phyloP scores from a whole-genome alignment of 768 basidiomycete genomes.

The Auricularia auricula-judae region DNA sequence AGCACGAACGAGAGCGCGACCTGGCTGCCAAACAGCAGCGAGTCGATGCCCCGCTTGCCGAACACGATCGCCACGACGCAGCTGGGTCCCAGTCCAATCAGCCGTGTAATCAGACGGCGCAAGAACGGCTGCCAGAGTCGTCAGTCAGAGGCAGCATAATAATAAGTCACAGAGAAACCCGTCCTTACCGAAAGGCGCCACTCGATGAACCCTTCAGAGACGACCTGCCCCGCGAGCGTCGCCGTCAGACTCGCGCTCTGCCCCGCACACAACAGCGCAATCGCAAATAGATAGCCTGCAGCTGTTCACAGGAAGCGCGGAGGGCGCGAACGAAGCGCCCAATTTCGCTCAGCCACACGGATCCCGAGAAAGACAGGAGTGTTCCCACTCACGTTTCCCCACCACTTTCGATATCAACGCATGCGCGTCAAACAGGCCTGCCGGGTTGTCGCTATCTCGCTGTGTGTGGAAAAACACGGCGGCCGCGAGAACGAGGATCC shows the following conservation, averaged over 20 bases:
- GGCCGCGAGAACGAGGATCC: conserved; percentile 72
- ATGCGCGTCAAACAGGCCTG: conserved; percentile 79
- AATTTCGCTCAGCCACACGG: background rate
- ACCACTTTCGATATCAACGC: conserved; percentile 55
- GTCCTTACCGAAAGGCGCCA: conserved; percentile 65
- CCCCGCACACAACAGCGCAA: conserved; percentile 75
- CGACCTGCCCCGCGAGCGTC: conserved; percentile 82
- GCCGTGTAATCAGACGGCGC: conserved; percentile 73
- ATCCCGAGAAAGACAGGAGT: background rate
- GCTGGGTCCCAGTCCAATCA: conserved; percentile 74
- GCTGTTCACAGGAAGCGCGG: conserved; percentile 27
- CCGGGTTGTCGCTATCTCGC: conserved; percentile 34
- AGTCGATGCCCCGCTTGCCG: conserved; percentile 59
- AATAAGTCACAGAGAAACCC: conserved; percentile 9
- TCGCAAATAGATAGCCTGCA: conserved; percentile 77
- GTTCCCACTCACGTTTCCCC: conserved; percentile 43
- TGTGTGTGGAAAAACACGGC: conserved; percentile 65
- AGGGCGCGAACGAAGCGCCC: background rate
- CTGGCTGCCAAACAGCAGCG: conserved; percentile 77
- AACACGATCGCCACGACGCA: conserved; percentile 64
- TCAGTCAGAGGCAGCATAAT: background rate
- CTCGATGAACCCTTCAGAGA: conserved; percentile 80
- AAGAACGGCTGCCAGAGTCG: conserved; percentile 15
- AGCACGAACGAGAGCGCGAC: conserved; percentile 75
- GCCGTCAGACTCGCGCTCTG: conserved; percentile 87